Percentiles rank a stretch among this genome's conserved stretches.
These are phyloP conservation scores for Friedmanniomyces endolithicus DNA, from an alignment of 495 filamentous ascomycete genomes.

Conservation along the genomic window DNA sequence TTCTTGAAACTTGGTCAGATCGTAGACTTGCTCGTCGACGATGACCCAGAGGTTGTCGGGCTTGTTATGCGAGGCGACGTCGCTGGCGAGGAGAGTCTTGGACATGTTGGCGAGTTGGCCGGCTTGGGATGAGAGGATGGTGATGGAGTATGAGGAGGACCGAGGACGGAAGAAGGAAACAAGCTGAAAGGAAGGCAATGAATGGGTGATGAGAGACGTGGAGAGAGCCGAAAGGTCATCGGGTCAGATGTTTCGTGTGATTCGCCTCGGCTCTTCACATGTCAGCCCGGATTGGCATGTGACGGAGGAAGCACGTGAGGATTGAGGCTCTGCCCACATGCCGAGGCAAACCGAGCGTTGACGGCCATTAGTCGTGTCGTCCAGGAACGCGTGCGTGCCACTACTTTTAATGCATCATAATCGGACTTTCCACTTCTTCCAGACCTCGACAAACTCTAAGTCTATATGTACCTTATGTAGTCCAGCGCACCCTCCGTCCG, in stretches of 20 bases:
- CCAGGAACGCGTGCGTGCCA: too few relatives aligned
- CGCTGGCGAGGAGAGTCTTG: constrained; percentile 67
- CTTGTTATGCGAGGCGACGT: constrained; percentile 86
- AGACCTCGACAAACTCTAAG: too few relatives aligned
- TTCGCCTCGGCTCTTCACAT: constrained; percentile 4
- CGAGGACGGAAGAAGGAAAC: background rate
- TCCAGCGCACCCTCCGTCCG: too few relatives aligned
- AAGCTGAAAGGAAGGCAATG: too few relatives aligned
- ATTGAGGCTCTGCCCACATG: background rate
- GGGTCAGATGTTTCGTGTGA: background rate
- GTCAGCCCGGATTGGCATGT: background rate
- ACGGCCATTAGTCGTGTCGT: too few relatives aligned
- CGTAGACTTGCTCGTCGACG: constrained; percentile 92
- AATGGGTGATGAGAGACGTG: background rate
- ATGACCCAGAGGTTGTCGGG: constrained; percentile 75
- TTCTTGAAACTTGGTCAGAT: constrained; percentile 85
- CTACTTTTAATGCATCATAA: too few relatives aligned
- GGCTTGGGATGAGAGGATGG: background rate
- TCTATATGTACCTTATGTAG: too few relatives aligned
- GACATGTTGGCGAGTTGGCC: constrained; percentile 60
- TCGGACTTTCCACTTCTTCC: too few relatives aligned
- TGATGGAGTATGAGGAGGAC: background rate
- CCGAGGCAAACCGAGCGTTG: too few relatives aligned
- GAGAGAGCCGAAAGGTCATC: background rate
- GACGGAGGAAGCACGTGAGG: background rate